Evolutionary conservation across 164 flowering plant species (phyloP).

Genomic region (Aristolochia fimbriata): DNA sequence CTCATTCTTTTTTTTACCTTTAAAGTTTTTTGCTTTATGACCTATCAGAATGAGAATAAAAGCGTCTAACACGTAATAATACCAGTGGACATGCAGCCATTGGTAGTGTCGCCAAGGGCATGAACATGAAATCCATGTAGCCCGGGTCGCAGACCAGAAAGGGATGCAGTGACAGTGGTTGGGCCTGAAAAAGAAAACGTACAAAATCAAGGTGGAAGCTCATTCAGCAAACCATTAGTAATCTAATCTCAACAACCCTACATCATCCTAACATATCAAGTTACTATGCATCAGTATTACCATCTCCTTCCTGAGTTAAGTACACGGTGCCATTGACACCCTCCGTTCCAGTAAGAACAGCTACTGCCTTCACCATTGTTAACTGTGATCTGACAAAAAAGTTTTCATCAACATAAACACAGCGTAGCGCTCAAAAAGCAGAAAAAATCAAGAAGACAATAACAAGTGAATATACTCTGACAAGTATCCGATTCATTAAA

Average conservation of each 20-base stretch:
- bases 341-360: conserved; percentile 55
- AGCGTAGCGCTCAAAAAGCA: too few species aligned
- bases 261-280: background rate
- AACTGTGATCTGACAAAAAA: conserved; percentile 46
- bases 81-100: conserved; percentile 99
- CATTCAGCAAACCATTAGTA: background rate
- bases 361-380: conserved; percentile 91
- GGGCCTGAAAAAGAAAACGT: conserved; percentile 33
- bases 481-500: too few species aligned
- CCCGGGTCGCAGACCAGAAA: conserved; percentile 83
- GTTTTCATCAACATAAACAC: too few species aligned
- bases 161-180: conserved; percentile 68
- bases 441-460: too few species aligned
- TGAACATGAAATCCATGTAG: conserved; percentile 97
- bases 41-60: background rate
- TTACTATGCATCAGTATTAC: conserved; percentile 22
- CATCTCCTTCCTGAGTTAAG: conserved; percentile 84
- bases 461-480: too few species aligned
- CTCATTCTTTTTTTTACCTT: too few species aligned
- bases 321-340: conserved; percentile 71
- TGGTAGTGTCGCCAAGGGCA: conserved; percentile 95
- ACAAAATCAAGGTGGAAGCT: background rate
- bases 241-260: background rate
- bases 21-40: too few species aligned
- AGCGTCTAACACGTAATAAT: conserved; percentile 1